Evolutionary conservation across 2,329 filamentous ascomycete species (phyloP).

Genomic region (Diaporthe aspalathi): DNA sequence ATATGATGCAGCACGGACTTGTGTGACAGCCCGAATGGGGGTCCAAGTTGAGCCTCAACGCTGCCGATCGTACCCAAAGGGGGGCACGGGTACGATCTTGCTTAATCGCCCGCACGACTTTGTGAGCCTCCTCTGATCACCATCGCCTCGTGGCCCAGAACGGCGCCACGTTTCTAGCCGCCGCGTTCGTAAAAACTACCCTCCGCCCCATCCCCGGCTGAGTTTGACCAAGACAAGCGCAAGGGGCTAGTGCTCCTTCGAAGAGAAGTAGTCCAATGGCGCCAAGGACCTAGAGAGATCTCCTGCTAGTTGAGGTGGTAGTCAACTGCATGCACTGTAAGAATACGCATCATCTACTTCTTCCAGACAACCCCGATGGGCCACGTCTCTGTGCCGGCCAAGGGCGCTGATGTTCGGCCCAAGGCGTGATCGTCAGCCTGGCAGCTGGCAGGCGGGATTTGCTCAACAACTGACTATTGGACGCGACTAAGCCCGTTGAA

Average conservation of each 20-base stretch:
- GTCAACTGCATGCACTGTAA: not conserved
- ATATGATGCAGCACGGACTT: conserved; percentile 13
- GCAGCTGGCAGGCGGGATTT: conserved; percentile 19
- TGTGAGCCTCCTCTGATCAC: not conserved
- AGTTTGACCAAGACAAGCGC: conserved; percentile 22
- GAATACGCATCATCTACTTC: conserved; percentile 2
- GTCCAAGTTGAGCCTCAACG: conserved; percentile 26
- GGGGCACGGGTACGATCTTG: conserved; percentile 8
- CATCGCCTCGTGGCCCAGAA: conserved; percentile 11
- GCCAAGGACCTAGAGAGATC: conserved; percentile 13
- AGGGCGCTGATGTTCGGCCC: conserved; percentile 11
- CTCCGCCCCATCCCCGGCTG: conserved; percentile 16
- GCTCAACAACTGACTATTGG: not conserved
- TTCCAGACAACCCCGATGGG: not conserved
- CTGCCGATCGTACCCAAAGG: conserved; percentile 5
- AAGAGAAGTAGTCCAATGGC: not conserved
- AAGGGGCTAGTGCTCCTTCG: conserved; percentile 13
- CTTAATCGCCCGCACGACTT: not conserved
- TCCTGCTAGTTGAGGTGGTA: not conserved
- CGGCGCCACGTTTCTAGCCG: conserved; percentile 5
- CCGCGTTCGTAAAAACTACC: conserved; percentile 21
- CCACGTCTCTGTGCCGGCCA: not conserved
- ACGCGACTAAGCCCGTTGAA: conserved; percentile 22
- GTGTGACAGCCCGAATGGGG: conserved; percentile 2
- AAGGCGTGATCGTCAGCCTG: conserved; percentile 14